Evolutionary conservation across 495 filamentous ascomycete species (phyloP).

Genomic region (Platismatia glauca): DNA sequence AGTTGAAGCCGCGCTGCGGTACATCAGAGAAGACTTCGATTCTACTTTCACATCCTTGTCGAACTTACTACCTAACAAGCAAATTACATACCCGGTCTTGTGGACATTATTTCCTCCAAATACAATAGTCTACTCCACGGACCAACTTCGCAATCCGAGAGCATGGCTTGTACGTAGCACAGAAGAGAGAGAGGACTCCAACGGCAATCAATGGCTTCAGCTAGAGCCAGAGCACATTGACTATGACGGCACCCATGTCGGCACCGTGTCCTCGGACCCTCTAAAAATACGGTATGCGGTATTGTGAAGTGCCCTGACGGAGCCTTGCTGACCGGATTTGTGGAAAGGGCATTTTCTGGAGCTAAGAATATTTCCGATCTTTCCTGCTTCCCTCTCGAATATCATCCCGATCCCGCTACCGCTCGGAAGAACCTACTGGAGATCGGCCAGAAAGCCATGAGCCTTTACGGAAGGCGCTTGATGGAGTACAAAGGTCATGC

Average conservation of each 20-base stretch:
- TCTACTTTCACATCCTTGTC: neutral
- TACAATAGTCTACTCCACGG: neutral
- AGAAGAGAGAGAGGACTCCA: neutral
- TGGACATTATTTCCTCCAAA: neutral
- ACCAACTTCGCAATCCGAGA: neutral
- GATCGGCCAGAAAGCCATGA: neutral
- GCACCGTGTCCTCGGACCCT: neutral
- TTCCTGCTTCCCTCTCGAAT: neutral
- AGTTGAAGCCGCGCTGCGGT: neutral
- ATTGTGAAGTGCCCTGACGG: too few species aligned
- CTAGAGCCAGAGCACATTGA: constrained; percentile 1
- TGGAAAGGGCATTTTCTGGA: neutral
- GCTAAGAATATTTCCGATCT: constrained; percentile 1
- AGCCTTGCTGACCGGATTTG: too few species aligned
- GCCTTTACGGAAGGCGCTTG: neutral
- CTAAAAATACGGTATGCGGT: too few species aligned
- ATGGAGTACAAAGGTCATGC: neutral
- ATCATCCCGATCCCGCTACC: neutral
- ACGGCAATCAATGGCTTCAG: neutral
- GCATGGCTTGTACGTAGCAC: neutral
- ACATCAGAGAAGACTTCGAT: neutral
- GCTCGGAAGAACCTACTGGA: neutral
- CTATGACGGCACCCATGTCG: neutral
- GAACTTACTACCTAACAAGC: neutral
- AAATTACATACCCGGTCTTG: neutral